Evolutionary conservation across 1,284 basidiomycete genomes (phyloP), one percentile per base, ranked within the genome.

Genomic region (Phaffia rhodozyma): DNA sequence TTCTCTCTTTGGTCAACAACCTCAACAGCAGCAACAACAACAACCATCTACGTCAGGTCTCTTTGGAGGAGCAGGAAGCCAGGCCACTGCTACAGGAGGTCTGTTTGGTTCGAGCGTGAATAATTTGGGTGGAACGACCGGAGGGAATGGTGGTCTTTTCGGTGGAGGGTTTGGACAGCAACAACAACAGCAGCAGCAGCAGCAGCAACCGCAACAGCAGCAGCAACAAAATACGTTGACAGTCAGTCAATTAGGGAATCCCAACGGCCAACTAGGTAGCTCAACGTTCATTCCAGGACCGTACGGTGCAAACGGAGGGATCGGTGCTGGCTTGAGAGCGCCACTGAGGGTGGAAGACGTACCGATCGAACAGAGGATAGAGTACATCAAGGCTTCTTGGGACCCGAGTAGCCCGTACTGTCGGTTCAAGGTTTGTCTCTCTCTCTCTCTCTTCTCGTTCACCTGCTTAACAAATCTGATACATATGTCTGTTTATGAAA

Each of bases 341-440:
- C 58, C 62, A 9, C n/a, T 53, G 5, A 60, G 52, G 68, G 84
- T 82, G 68, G 70, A 76, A 16, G 80, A 80, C 53, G 72, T 87
- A 49, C 67, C 70, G 56, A 72, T 76, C 27, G 77, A 79, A 48
- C 81, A 84, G 66, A 80, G 82, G 66, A 86, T 91, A 43, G 83
- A 86, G 71, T 77, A 70, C 0, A 82, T 90, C 58, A 79, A 82
- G 18, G 79, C 82, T 43, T 83, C 87, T 23, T 91, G 89, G 88
- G 83, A 86, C 71, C 78, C 86, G 2, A 72, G 74, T 56, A 85
- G 82, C 1, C 81, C 84, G 1, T 80, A 84, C 34, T 91, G 89
- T 74, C 82, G 84, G 30, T 92, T 92, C 76, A 87, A 91, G 77
- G 89, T 89, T 67, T 62, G 81, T 72, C 29, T 59, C 6, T 25